Evolutionary conservation across 2,329 filamentous ascomycete species (phyloP), one percentile per base, ranked within the genome.

Genomic region (Fusarium begoniae): DNA sequence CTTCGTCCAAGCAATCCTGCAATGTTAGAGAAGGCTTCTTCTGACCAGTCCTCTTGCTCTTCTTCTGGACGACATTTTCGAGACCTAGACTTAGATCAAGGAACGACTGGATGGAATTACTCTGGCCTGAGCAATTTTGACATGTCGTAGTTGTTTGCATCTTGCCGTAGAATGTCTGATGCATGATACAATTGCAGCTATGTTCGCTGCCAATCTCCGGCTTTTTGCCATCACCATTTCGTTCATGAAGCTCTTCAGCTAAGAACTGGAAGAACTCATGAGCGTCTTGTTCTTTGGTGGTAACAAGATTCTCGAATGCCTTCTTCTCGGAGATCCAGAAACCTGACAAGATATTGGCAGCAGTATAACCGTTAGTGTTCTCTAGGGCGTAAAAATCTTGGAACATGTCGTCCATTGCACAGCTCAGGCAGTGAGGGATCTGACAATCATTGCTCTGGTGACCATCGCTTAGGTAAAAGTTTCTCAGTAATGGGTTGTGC

Each of bases 201-300:
- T 90, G 88, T 78, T 90, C 89, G 72, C 87, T 89, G 70, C 85
- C 88, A 57, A 80, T 88, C 80, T 88, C 90, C 37, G 89, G 88
- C 76, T 85, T 89, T 79, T 91, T 92, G 44, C 89, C 88, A 73
- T 93, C 91, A 20, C 91, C 91, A 76, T 95, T 96, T 45, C 94
- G 89, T 79, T 93, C 90, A 80, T 98, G 96, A 22, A 99, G 87
- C 77, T 96, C 94, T 84, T 98, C 96, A 41, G 97, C 92, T 40
- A 98, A 89, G 79, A 97, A 98, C 80, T 98, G 95, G 82, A 98
- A 97, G 83, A 97, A 98, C 81, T 98, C 96, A 80, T 98, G 96
- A 2, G 96, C 96, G 80, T 98, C 96, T 84, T 98, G 96, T 83
- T 98, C 96, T 78, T 95, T 94, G 78, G 97, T 97, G 17, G 95